phyloP scores from a whole-genome alignment of 108 stramenopile genomes.

The Pseudonitzschia delicatissima region DNA sequence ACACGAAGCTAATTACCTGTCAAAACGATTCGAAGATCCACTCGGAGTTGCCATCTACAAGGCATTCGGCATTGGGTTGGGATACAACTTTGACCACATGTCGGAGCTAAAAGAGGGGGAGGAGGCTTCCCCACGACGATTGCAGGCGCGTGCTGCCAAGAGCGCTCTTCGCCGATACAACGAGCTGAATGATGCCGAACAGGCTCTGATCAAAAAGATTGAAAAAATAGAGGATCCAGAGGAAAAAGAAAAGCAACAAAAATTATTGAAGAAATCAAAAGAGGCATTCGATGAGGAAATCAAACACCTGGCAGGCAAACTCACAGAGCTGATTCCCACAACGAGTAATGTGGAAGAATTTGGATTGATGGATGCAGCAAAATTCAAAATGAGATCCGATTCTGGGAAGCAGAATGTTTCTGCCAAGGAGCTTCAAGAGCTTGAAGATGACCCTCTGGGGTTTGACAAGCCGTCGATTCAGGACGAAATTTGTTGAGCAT shows the following conservation, averaged over 20 bases:
- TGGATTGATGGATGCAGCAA: not conserved
- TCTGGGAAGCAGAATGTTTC: not conserved
- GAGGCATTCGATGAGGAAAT: slow-evolving; percentile 28
- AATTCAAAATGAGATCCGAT: slow-evolving; percentile 4
- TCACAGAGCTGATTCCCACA: slow-evolving; percentile 32
- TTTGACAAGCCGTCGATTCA: not conserved
- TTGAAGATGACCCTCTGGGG: not conserved
- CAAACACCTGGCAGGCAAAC: slow-evolving; percentile 19
- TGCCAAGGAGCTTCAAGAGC: not conserved
- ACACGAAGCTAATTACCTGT: not conserved
- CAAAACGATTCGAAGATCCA: slow-evolving; percentile 44
- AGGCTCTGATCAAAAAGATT: not conserved
- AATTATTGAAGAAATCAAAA: too few relatives aligned
- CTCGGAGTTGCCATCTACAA: slow-evolving; percentile 77
- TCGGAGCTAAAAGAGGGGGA: slow-evolving; percentile 31
- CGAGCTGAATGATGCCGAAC: slow-evolving; percentile 23
- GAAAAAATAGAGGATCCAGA: slow-evolving; percentile 10
- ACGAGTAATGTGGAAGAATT: slow-evolving; percentile 1
- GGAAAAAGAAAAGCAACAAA: slow-evolving; percentile 10
- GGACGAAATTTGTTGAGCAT: too few relatives aligned
- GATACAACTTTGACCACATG: slow-evolving; percentile 70
- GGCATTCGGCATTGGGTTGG: slow-evolving; percentile 76
- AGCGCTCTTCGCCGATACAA: slow-evolving; percentile 60
- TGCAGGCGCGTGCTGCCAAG: slow-evolving; percentile 78
- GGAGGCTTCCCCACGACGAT: slow-evolving; percentile 50